These are phyloP conservation scores for Punica granatum DNA, from an alignment of 345 rosid genomes.

Conservation along the genomic window DNA sequence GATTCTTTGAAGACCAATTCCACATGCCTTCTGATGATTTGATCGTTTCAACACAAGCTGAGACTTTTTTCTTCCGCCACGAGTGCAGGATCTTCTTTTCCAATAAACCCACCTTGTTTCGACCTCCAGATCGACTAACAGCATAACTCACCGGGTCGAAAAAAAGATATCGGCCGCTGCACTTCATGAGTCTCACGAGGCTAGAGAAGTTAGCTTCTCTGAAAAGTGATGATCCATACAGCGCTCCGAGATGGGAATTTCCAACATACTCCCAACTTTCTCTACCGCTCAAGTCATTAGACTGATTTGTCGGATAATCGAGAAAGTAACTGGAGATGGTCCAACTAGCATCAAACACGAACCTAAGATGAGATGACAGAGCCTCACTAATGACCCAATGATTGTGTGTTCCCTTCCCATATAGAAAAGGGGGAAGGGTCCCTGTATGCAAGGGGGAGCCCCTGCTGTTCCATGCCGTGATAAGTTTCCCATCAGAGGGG, in stretches of 20 bases:
- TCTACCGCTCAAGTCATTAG: constrained; percentile 15
- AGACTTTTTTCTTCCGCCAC: constrained; percentile 28
- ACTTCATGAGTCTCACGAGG: constrained; percentile 51
- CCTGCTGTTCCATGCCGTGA: constrained; percentile 72
- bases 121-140: constrained; percentile 13
- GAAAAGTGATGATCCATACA: constrained; percentile 59
- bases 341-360: constrained; percentile 74
- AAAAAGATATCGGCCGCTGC: constrained; percentile 40
- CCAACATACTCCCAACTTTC: constrained; percentile 70
- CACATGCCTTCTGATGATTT: constrained; percentile 22
- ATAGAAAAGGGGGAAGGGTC: constrained; percentile 80
- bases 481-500: constrained; percentile 39
- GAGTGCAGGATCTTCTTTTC: constrained; percentile 27
- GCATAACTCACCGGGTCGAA: constrained; percentile 22
- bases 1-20: constrained; percentile 28
- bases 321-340: constrained; percentile 44
- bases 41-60: constrained; percentile 34
- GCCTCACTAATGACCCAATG: constrained; percentile 73
- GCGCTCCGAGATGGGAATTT: constrained; percentile 60
- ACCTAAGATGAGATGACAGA: constrained; percentile 46
- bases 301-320: constrained; percentile 17
- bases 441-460: constrained; percentile 55
- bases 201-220: constrained; percentile 27
- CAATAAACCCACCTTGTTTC: constrained; percentile 18
- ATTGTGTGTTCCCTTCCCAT: constrained; percentile 53